Conservation (phyloP, 208 protist species). For the Leishmania mexicana region DNA sequence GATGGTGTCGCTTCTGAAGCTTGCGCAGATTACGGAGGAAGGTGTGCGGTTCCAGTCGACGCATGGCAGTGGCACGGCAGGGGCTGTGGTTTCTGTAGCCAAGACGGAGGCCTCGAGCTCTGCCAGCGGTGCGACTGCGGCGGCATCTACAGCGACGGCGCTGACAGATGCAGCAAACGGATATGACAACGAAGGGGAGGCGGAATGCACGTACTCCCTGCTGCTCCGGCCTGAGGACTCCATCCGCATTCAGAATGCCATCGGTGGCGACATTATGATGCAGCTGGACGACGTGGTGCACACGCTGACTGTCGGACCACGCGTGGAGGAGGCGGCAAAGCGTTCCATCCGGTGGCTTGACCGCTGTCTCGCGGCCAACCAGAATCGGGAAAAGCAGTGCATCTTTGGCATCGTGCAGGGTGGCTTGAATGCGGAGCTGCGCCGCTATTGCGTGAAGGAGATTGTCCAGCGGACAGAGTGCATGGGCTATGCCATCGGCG, state of each 20-base stretch:
- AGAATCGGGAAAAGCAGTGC: slow-evolving; percentile 92
- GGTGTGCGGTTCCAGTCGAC: slow-evolving; percentile 99
- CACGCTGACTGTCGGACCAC: slow-evolving; percentile 80
- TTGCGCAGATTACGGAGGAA: slow-evolving; percentile 98
- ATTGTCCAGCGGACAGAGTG: slow-evolving; percentile 93
- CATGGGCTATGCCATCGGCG: slow-evolving; percentile 99
- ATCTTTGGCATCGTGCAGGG: slow-evolving; percentile 99
- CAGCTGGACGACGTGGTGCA: slow-evolving; percentile 98
- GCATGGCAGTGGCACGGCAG: slow-evolving; percentile 84
- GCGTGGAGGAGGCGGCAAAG: slow-evolving; percentile 96
- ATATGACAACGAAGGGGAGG: not conserved
- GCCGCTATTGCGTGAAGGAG: slow-evolving; percentile 92
- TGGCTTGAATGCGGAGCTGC: slow-evolving; percentile 87
- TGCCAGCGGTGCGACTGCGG: slow-evolving; percentile 6
- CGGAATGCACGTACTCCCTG: slow-evolving; percentile 71
- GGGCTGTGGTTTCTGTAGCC: slow-evolving; percentile 2
- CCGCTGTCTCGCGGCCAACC: slow-evolving; percentile 96
- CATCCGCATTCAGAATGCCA: slow-evolving; percentile 98
- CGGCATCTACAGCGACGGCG: not conserved
- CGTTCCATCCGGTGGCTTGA: slow-evolving; percentile 98
- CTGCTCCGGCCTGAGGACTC: slow-evolving; percentile 98
- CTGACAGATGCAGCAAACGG: slow-evolving; percentile 7
- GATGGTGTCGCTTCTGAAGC: slow-evolving; percentile 98
- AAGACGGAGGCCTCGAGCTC: slow-evolving; percentile 14
- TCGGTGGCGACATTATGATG: slow-evolving; percentile 99